These are phyloP conservation scores for Cicer judaicum DNA, from an alignment of 306 rosid species.

Conservation along the genomic window DNA sequence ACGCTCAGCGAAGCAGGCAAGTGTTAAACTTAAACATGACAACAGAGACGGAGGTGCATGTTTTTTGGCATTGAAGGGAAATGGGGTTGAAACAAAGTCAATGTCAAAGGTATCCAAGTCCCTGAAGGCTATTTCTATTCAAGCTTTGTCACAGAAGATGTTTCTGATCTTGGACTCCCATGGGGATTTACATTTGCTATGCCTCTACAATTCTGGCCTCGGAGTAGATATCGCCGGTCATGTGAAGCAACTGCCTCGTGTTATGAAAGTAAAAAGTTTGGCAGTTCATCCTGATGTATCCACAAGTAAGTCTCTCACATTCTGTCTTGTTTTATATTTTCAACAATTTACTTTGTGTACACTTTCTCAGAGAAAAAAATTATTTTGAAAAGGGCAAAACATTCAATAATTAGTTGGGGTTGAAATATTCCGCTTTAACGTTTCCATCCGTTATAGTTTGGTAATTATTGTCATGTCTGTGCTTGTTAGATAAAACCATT, in stretches of 20 bases:
- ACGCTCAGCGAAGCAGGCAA: conserved; percentile 69
- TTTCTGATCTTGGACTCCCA: conserved; percentile 74
- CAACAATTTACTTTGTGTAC: conserved; percentile 20
- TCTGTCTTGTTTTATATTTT: conserved; percentile 25
- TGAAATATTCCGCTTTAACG: conserved; percentile 24
- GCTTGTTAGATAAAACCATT: neutral
- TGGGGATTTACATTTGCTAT: conserved; percentile 75
- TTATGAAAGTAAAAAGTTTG: conserved; percentile 68
- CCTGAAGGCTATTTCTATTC: conserved; percentile 71
- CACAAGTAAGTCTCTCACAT: conserved; percentile 56
- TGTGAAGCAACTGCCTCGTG: conserved; percentile 62
- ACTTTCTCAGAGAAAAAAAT: conserved; percentile 9
- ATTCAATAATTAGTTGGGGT: conserved; percentile 11
- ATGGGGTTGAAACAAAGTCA: conserved; percentile 55
- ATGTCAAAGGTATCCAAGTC: conserved; percentile 46
- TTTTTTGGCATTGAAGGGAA: conserved; percentile 67
- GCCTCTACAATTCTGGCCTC: conserved; percentile 55
- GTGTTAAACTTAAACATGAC: conserved; percentile 57
- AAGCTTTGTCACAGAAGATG: conserved; percentile 69
- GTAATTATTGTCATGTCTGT: conserved; percentile 15
- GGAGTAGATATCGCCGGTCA: conserved; percentile 61
- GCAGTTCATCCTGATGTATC: conserved; percentile 72
- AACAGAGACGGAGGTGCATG: conserved; percentile 60
- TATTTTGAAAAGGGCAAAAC: conserved; percentile 30
- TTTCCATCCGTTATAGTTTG: neutral